Evolutionary conservation across 768 basidiomycete species (phyloP).

Genomic region (Phaffia australis): DNA sequence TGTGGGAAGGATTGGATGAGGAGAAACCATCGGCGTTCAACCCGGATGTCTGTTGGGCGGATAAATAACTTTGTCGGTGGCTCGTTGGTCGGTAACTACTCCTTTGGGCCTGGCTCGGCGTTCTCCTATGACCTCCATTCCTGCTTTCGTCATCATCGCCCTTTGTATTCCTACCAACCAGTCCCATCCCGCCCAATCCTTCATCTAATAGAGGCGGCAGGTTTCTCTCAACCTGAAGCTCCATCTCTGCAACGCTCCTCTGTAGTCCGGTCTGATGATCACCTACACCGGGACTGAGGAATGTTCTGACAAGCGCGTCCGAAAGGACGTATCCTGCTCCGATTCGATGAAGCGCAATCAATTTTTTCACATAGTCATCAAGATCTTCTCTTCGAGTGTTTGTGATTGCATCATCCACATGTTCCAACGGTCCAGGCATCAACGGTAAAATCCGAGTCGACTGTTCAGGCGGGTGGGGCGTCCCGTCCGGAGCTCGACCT

Average conservation of each 20-base stretch:
- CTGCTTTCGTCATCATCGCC: not conserved
- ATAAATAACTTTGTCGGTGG: not conserved
- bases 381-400: slow-evolving; percentile 68
- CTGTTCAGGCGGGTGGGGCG: slow-evolving; percentile 23
- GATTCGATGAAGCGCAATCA: slow-evolving; percentile 56
- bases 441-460: slow-evolving; percentile 70
- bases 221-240: slow-evolving; percentile 30
- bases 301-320: slow-evolving; percentile 65
- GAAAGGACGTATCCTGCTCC: slow-evolving; percentile 72
- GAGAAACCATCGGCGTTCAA: no score
- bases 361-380: slow-evolving; percentile 71
- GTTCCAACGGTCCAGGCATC: slow-evolving; percentile 88
- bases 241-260: slow-evolving; percentile 40
- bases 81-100: no score
- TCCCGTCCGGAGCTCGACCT: slow-evolving; percentile 46
- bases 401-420: slow-evolving; percentile 74
- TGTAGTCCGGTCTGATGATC: slow-evolving; percentile 64
- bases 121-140: not conserved
- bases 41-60: not conserved
- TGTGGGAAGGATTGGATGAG: no score
- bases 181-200: no score
- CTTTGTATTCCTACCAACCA: not conserved
- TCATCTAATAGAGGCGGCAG: slow-evolving; percentile 7
- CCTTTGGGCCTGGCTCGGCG: not conserved
- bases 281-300: slow-evolving; percentile 74